Conservation (phyloP, 2,329 filamentous ascomycete species). For the Tolypocladium guangdongense region DNA sequence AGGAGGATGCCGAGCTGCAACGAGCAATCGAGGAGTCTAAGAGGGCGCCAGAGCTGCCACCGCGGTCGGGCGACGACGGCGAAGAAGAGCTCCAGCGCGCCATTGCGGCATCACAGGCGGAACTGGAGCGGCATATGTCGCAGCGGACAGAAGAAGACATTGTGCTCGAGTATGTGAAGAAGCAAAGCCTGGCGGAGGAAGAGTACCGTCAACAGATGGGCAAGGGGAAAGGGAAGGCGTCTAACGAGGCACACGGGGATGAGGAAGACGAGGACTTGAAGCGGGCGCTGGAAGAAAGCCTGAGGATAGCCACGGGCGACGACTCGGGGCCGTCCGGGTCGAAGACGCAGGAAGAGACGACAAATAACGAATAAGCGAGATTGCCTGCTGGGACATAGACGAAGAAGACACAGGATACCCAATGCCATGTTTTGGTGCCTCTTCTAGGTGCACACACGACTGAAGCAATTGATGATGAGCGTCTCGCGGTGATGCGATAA, state of each 20-base stretch:
- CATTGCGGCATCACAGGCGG: conserved; percentile 31
- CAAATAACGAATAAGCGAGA: neutral
- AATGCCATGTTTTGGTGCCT: neutral
- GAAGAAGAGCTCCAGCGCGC: conserved; percentile 36
- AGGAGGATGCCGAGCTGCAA: conserved; percentile 26
- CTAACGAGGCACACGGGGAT: conserved; percentile 14
- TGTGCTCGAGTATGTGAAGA: conserved; percentile 66
- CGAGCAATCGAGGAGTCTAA: conserved; percentile 31
- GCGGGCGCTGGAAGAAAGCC: conserved; percentile 43
- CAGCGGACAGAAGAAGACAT: conserved; percentile 57
- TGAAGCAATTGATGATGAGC: neutral
- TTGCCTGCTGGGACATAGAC: neutral
- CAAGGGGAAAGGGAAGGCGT: conserved; percentile 23
- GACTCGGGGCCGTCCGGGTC: conserved; percentile 13
- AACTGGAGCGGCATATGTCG: conserved; percentile 28
- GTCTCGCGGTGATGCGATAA: neutral
- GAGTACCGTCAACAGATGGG: conserved; percentile 28
- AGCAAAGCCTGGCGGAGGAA: conserved; percentile 63
- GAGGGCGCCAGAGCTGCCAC: conserved; percentile 9
- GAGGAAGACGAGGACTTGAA: conserved; percentile 45
- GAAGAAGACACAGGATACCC: conserved; percentile 2
- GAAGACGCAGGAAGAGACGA: neutral
- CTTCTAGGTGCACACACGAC: neutral
- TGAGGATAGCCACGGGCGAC: conserved; percentile 27
- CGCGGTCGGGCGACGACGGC: conserved; percentile 21